phyloP scores from a whole-genome alignment of 2,329 filamentous ascomycete species.

The Apiospora marii region DNA sequence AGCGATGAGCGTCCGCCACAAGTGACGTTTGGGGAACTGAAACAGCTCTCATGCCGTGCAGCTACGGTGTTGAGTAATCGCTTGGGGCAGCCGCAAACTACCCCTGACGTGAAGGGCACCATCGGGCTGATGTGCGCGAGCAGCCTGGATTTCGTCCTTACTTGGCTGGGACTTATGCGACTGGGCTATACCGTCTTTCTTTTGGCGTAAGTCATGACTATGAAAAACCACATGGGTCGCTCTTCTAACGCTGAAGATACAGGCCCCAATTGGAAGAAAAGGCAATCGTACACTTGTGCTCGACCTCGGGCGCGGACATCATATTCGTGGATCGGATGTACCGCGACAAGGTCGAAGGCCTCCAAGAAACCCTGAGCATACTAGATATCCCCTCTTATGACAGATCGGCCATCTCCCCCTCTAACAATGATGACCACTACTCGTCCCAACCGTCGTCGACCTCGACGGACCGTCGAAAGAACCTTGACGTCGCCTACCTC shows the following conservation, averaged over 20 bases:
- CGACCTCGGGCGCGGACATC: conserved; percentile 48
- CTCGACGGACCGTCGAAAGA: neutral
- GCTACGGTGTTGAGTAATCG: conserved; percentile 38
- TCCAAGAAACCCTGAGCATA: conserved; percentile 30
- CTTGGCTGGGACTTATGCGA: conserved; percentile 66
- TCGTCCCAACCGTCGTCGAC: neutral
- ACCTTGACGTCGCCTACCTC: conserved; percentile 59
- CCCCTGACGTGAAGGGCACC: conserved; percentile 30
- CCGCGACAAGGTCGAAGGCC: conserved; percentile 16
- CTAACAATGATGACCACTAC: too few species aligned
- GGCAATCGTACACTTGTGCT: conserved; percentile 62
- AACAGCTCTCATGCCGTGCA: conserved; percentile 43
- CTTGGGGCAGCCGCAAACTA: neutral
- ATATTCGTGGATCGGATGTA: conserved; percentile 54
- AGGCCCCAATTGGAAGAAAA: conserved; percentile 54
- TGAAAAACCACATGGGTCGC: too few species aligned
- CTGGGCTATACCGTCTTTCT: conserved; percentile 63
- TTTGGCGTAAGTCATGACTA: conserved; percentile 53
- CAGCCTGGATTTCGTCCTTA: conserved; percentile 63
- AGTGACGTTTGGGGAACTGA: conserved; percentile 42
- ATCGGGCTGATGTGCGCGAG: conserved; percentile 64
- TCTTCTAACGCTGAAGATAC: conserved; percentile 22
- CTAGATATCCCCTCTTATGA: conserved; percentile 30
- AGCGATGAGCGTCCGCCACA: neutral
- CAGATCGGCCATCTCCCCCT: neutral